A percentile compares a stretch with the other conserved stretches of the same genome.
These are phyloP conservation scores for Favolaschia claudopus DNA, from an alignment of 768 basidiomycete species.

Conservation along the genomic window DNA sequence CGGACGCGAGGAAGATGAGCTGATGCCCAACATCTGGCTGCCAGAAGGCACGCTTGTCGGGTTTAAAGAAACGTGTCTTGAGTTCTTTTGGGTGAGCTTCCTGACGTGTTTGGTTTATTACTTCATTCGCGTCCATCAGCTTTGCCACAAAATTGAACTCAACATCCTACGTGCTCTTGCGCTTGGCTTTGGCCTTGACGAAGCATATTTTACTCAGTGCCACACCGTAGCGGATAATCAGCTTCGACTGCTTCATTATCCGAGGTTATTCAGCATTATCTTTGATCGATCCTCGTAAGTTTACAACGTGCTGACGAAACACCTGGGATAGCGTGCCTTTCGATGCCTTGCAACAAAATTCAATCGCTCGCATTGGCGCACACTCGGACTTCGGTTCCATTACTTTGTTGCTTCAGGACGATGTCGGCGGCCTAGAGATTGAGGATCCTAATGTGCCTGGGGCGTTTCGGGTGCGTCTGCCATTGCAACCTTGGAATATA, in stretches of 20 bases:
- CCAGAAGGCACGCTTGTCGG: slow-evolving; percentile 59
- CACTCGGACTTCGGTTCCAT: slow-evolving; percentile 65
- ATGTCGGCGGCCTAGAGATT: slow-evolving; percentile 67
- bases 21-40: slow-evolving; percentile 66
- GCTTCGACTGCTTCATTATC: slow-evolving; percentile 64
- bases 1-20: slow-evolving; percentile 54
- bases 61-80: slow-evolving; percentile 58
- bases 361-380: slow-evolving; percentile 52
- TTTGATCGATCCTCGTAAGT: background rate
- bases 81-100: slow-evolving; percentile 56
- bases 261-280: slow-evolving; percentile 36
- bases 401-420: slow-evolving; percentile 68
- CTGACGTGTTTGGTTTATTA: background rate
- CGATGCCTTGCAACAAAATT: slow-evolving; percentile 39
- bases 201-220: slow-evolving; percentile 51
- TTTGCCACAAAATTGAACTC: slow-evolving; percentile 51
- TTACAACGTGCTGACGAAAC: background rate
- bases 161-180: slow-evolving; percentile 57
- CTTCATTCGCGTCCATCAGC: slow-evolving; percentile 33
- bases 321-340: slow-evolving; percentile 39
- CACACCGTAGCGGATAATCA: slow-evolving; percentile 59
- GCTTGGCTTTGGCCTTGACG: slow-evolving; percentile 49
- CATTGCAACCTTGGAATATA: background rate
- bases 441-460: slow-evolving; percentile 60
- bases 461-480: slow-evolving; percentile 42